Conservation (phyloP, 2,329 filamentous ascomycete species). For the Colletotrichum higginsianum region DNA sequence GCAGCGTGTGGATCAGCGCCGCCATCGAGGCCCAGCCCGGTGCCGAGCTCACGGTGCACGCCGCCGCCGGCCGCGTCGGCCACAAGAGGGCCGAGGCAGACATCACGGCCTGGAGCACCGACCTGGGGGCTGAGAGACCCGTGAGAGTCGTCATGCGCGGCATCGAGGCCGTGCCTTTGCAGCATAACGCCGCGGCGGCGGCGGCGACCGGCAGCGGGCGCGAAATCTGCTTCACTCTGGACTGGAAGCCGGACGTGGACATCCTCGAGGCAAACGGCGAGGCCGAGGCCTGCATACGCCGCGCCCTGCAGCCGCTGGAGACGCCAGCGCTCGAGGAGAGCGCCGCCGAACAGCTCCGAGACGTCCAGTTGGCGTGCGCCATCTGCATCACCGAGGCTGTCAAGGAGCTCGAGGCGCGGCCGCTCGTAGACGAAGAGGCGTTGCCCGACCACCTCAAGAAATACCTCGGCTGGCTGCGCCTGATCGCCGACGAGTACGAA, state of each 20-base stretch:
- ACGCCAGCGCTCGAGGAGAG: not conserved
- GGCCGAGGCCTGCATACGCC: conserved; percentile 15
- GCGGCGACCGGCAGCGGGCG: conserved; percentile 9
- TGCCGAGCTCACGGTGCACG: conserved; percentile 28
- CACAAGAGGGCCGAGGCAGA: conserved; percentile 25
- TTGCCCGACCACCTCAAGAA: not conserved
- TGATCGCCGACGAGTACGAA: not conserved
- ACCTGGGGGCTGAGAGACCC: not conserved
- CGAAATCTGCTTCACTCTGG: conserved; percentile 21
- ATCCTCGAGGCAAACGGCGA: conserved; percentile 23
- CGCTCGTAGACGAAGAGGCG: conserved; percentile 16
- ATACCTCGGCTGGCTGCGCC: not conserved
- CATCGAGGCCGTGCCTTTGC: not conserved
- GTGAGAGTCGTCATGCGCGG: not conserved
- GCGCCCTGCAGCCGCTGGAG: not conserved
- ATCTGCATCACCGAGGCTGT: conserved; percentile 25
- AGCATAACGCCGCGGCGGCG: not conserved
- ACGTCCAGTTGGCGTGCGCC: conserved; percentile 21
- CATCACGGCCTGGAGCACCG: conserved; percentile 26
- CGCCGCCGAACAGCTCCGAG: conserved; percentile 13
- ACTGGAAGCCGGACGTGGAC: conserved; percentile 27
- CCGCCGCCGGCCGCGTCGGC: conserved; percentile 4
- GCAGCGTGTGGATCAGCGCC: conserved; percentile 18
- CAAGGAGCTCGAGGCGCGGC: conserved; percentile 16
- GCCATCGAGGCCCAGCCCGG: conserved; percentile 13